These are phyloP conservation scores for Clarireedia paspali DNA, from an alignment of 2,329 filamentous ascomycete species.

Conservation along the genomic window DNA sequence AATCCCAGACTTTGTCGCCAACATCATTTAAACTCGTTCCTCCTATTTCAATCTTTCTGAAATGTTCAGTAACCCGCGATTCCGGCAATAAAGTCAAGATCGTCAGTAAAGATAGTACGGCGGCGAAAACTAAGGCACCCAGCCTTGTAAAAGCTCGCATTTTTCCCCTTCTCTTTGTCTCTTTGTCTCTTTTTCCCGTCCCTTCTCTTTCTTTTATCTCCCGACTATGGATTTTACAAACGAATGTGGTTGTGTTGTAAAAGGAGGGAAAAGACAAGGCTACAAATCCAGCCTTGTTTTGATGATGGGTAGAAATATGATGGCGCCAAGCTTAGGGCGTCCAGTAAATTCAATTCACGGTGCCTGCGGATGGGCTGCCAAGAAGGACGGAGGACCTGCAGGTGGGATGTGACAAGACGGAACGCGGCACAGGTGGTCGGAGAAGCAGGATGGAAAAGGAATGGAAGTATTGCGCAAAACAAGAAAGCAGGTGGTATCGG, in stretches of 20 bases:
- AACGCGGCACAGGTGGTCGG: too few relatives aligned
- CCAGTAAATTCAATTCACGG: neutral
- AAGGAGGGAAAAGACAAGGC: neutral
- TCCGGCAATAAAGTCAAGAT: constrained; percentile 18
- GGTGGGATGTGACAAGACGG: too few relatives aligned
- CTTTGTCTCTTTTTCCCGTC: neutral
- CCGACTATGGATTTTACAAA: neutral
- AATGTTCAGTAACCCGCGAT: constrained; percentile 11
- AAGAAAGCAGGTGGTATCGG: too few relatives aligned
- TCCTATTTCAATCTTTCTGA: constrained; percentile 19
- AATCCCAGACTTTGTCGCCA: constrained; percentile 15
- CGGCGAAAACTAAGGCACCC: constrained; percentile 16
- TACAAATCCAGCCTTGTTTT: neutral
- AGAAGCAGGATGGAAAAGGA: too few relatives aligned
- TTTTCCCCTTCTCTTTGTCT: neutral
- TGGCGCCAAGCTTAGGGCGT: neutral
- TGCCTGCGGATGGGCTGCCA: neutral
- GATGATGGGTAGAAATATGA: neutral
- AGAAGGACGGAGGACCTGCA: neutral
- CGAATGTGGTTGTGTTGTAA: neutral
- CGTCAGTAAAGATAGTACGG: constrained; percentile 18
- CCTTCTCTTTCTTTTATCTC: neutral
- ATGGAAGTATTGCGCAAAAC: too few relatives aligned
- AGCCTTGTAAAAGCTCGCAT: constrained; percentile 17
- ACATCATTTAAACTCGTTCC: constrained; percentile 14